Evolutionary conservation across 768 basidiomycete species (phyloP), one percentile per base, ranked within the genome.

Genomic region (Termitomyces sp.): DNA sequence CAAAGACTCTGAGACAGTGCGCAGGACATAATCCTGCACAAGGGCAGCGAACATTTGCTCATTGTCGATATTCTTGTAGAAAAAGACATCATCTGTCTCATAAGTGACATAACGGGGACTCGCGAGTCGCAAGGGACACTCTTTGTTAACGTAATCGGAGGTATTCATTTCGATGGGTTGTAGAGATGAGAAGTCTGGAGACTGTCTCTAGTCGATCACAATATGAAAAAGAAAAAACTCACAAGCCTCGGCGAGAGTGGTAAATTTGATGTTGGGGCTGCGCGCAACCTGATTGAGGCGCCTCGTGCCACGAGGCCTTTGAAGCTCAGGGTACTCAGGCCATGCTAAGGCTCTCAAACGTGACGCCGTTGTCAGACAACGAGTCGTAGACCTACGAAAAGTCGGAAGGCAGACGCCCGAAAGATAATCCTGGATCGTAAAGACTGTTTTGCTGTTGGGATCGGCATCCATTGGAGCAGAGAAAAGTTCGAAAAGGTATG

Each of bases 1-100:
- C n/a, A 65, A 49, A 30, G 41, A 40, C 30, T 67, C 62, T 1
- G 61, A 59, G 30, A 64, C 56, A 10, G 67, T 67, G 4, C 52
- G 49, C 3, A 68, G 53, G 11, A 67, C 44, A 48, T 64, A 68
- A 21, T 59, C 49, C 41, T 66, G 50, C 56, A 67, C 27, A 14
- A 66, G 45, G 0, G 19, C 27, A 17, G 61, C 5, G 23, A 59
- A 57, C 16, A 60, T 50, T 16, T 63, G 59, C 44, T 68, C 64
- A 39, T 67, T 64, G 43, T 59, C 56, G 17, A 68, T 56, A 19
- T 57, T 52, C 23, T 47, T 57, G 12, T 67, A 51, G 27, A 61
- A 59, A 5, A 51, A 17, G 17, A 53, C 27, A 42, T 66, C 67
- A 6, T 19, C 49, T 2, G 55, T 49, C 11, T 64, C 63, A 27